phyloP scores from a whole-genome alignment of 768 basidiomycete genomes.

The Rhodotorula sphaerocarpa region DNA sequence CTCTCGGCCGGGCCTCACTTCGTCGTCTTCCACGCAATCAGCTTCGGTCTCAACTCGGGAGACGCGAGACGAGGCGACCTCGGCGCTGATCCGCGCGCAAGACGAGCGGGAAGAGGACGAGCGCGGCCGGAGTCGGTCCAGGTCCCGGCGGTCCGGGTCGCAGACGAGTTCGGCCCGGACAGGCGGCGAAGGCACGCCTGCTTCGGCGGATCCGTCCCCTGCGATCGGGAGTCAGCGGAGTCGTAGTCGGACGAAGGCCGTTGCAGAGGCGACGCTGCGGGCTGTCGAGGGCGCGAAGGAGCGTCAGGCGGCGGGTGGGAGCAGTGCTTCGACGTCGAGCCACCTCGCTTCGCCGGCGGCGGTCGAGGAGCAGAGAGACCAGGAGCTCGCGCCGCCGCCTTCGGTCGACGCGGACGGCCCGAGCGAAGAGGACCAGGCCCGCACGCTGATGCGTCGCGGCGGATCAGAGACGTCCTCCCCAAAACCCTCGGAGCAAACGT shows the following conservation, averaged over 20 bases:
- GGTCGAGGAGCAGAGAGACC: background rate
- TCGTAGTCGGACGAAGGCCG: background rate
- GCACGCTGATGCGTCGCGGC: too few species aligned
- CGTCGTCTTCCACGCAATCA: too few species aligned
- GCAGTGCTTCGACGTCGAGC: background rate
- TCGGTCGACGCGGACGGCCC: background rate
- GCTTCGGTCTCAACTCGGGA: too few species aligned
- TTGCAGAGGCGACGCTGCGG: conserved; percentile 17
- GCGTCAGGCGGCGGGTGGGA: background rate
- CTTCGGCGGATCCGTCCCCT: too few species aligned
- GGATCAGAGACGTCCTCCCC: too few species aligned
- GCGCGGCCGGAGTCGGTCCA: conserved; percentile 21
- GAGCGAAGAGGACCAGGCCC: too few species aligned
- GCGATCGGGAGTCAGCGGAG: conserved; percentile 2
- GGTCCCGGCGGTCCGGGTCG: background rate
- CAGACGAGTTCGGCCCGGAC: background rate
- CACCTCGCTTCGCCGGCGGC: background rate
- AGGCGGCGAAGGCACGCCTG: background rate
- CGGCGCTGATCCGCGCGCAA: background rate
- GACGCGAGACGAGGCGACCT: conserved; percentile 8
- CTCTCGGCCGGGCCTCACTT: too few species aligned
- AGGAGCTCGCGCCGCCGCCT: too few species aligned
- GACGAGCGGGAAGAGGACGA: conserved; percentile 31
- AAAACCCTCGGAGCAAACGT: too few species aligned
- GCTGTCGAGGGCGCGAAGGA: conserved; percentile 18